Percentiles rank a stretch among this genome's conserved stretches.
These are phyloP conservation scores for Postia placenta DNA, from an alignment of 768 basidiomycete species.

Conservation along the genomic window DNA sequence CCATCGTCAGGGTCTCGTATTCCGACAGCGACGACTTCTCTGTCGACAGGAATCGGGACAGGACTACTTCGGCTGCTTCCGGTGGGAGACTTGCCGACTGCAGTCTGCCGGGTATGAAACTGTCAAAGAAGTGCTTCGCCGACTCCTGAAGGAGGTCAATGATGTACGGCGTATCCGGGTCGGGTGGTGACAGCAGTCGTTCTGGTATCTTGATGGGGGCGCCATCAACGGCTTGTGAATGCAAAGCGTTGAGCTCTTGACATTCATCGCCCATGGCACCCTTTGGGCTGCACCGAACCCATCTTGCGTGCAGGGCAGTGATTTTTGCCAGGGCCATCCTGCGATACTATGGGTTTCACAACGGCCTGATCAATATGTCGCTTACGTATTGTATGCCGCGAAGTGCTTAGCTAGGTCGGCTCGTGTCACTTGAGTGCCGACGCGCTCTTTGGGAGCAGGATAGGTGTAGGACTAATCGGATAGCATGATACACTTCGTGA, in stretches of 20 bases:
- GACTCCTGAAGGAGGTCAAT: conserved; percentile 46
- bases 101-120: conserved; percentile 29
- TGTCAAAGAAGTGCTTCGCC: conserved; percentile 37
- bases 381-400: conserved; percentile 57
- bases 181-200: conserved; percentile 45
- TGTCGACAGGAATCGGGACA: conserved; percentile 42
- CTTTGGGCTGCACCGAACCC: conserved; percentile 46
- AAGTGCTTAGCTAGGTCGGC: conserved; percentile 60
- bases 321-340: conserved; percentile 56
- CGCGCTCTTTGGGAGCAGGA: conserved; percentile 53
- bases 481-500: background rate
- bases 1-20: conserved; percentile 52
- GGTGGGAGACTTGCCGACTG: conserved; percentile 13
- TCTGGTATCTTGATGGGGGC: conserved; percentile 56
- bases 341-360: background rate
- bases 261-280: conserved; percentile 61
- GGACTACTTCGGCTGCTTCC: conserved; percentile 36
- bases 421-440: conserved; percentile 41
- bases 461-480: conserved; percentile 54
- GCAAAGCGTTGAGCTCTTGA: conserved; percentile 65
- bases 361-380: background rate
- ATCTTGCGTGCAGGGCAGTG: conserved; percentile 51
- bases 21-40: conserved; percentile 52
- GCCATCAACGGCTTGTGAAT: conserved; percentile 67
- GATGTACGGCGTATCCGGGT: conserved; percentile 39